Conservation (phyloP, 176 grass and related monocot genomes). For the Aegilops sharonensis region DNA sequence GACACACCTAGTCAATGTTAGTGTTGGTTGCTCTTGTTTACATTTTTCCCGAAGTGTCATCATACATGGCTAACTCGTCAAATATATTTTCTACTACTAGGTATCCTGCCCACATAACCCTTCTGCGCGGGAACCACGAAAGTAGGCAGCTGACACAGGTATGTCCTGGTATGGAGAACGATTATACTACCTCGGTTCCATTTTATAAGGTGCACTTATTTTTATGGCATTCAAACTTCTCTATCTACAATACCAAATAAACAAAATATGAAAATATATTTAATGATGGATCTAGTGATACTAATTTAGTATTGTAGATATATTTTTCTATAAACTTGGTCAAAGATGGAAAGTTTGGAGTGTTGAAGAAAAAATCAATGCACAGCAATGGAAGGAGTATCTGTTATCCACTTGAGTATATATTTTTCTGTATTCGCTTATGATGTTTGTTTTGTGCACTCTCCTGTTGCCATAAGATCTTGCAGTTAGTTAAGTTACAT, state of each 20-base stretch:
- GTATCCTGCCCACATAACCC: conserved; percentile 98
- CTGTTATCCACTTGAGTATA: not conserved
- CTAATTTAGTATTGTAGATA: too few relatives aligned
- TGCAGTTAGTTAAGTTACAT: not conserved
- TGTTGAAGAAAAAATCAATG: too few relatives aligned
- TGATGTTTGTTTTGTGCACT: not conserved
- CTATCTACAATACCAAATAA: too few relatives aligned
- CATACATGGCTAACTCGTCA: conserved; percentile 16
- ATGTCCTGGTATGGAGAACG: conserved; percentile 24
- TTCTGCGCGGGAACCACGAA: conserved; percentile 99
- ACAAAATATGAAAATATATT: too few relatives aligned
- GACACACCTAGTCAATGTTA: not conserved
- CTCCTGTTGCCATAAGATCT: not conserved
- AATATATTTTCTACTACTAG: conserved; percentile 29
- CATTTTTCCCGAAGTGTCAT: not conserved
- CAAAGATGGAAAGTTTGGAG: too few relatives aligned
- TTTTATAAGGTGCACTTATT: too few relatives aligned
- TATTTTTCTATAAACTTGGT: too few relatives aligned
- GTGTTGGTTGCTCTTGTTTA: not conserved
- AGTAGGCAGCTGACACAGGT: conserved; percentile 98
- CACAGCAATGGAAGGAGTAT: not conserved
- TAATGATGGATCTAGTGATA: too few relatives aligned
- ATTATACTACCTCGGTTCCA: too few relatives aligned
- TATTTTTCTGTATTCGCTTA: not conserved
- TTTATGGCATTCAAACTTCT: too few relatives aligned